A percentile compares a stretch with the other conserved stretches of the same genome.
phyloP scores from a whole-genome alignment of 148 eudicot species.

The Selenicereus undatus region DNA sequence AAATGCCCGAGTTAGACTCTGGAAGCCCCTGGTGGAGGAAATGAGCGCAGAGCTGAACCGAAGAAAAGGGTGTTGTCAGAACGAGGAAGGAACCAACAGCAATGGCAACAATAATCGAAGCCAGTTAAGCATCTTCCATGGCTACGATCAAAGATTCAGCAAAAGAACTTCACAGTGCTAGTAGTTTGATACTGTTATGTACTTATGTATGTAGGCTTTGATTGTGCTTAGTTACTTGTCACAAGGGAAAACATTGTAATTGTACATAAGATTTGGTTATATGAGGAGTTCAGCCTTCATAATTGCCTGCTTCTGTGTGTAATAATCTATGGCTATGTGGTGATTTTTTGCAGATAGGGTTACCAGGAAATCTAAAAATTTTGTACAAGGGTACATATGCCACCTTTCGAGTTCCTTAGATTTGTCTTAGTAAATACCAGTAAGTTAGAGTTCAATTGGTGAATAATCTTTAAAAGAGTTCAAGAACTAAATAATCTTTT shows the following conservation, averaged over 20 bases:
- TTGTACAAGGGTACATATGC: no score
- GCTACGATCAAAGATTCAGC: slow-evolving; percentile 28
- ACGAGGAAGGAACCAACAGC: slow-evolving; percentile 32
- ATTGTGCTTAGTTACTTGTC: background rate
- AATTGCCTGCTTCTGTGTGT: slow-evolving; percentile 4
- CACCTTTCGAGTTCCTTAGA: no score
- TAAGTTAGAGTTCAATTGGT: no score
- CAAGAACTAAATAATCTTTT: no score
- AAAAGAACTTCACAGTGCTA: background rate
- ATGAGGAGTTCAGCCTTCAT: background rate
- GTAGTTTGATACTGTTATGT: background rate
- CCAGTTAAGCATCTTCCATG: slow-evolving; percentile 26
- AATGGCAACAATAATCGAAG: slow-evolving; percentile 21
- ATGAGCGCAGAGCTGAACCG: slow-evolving; percentile 75
- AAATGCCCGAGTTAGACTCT: slow-evolving; percentile 91
- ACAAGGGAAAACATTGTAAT: slow-evolving; percentile 8
- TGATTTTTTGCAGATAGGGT: background rate
- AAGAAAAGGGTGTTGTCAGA: slow-evolving; percentile 37
- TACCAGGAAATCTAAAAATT: background rate
- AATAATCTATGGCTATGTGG: background rate
- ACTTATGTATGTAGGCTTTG: slow-evolving; percentile 1
- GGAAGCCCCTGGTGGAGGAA: slow-evolving; percentile 95
- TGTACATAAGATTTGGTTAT: slow-evolving; percentile 22
- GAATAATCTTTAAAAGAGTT: no score
- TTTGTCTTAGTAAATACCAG: no score